These are phyloP conservation scores for Coniochaeta sp. DNA, from an alignment of 2,329 filamentous ascomycete genomes.

Conservation along the genomic window DNA sequence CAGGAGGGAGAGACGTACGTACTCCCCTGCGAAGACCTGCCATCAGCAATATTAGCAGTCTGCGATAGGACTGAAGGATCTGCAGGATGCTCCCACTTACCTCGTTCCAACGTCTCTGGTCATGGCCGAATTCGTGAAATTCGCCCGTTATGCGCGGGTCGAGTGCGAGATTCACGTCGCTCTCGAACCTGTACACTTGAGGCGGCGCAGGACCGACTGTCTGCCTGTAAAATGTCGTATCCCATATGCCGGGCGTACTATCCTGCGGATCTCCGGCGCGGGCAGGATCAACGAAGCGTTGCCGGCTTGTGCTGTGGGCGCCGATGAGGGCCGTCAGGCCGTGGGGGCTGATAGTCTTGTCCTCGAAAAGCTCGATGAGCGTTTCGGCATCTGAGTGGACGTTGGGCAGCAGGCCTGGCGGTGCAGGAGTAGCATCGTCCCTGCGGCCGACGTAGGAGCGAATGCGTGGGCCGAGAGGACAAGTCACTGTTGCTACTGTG, in stretches of 20 bases:
- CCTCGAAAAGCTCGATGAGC: conserved; percentile 36
- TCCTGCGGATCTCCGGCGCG: conserved; percentile 34
- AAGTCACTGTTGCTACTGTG: conserved; percentile 38
- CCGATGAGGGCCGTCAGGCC: conserved; percentile 48
- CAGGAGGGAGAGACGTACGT: conserved; percentile 45
- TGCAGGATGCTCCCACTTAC: too few relatives aligned
- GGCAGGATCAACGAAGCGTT: conserved; percentile 33
- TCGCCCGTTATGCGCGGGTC: conserved; percentile 25
- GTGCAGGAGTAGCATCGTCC: conserved; percentile 31
- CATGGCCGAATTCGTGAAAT: conserved; percentile 26
- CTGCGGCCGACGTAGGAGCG: conserved; percentile 39
- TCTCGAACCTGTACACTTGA: conserved; percentile 29
- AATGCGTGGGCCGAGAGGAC: conserved; percentile 43
- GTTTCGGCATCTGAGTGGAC: conserved; percentile 28
- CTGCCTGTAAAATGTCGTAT: conserved; percentile 39
- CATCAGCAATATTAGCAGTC: too few relatives aligned
- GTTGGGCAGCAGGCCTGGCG: conserved; percentile 35
- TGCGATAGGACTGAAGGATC: too few relatives aligned
- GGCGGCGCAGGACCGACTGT: conserved; percentile 19
- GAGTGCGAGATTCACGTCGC: conserved; percentile 30
- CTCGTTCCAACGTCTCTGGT: conserved; percentile 31
- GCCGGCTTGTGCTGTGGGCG: conserved; percentile 41
- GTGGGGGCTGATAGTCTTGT: conserved; percentile 39
- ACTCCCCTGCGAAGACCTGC: conserved; percentile 43
- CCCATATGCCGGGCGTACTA: conserved; percentile 40